Evolutionary conservation across 2,329 filamentous ascomycete genomes (phyloP), one percentile per base, ranked within the genome.

Genomic region (Xylariomycetidae sp.): DNA sequence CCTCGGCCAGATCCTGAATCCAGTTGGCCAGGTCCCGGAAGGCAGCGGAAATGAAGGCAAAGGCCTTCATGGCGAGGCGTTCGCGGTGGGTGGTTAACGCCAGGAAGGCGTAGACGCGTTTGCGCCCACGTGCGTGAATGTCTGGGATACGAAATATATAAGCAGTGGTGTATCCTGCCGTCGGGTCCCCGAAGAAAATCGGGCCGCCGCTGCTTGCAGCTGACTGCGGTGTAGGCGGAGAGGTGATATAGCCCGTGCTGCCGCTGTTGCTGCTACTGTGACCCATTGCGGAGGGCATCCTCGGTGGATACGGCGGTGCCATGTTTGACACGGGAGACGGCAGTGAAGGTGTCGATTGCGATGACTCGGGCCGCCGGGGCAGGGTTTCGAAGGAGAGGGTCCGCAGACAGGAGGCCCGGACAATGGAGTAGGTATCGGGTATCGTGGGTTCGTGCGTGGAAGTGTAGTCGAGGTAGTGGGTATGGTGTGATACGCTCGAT

Each of bases 101-200:
- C 38, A 83, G 57, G 39, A 83, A 76, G 9, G 79, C 79, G 49
- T 83, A 83, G 10, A 82, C 74, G n/a, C 79, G 71, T 56, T 79
- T 78, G 45, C 80, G 74, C 4, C 79, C 79, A 10, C 79, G 74
- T 10, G 79, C 79, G 42, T 80, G 77, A 22, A 80, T 65, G 50
- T 83, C 79, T 6, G 78, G 74, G 25, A 83, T 79, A 17, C 79
- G 77, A 50, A 83, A 83, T 43, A 82, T 79, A 55, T 80, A 82
- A 10, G 78, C 79, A 0, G 78, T 83, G 0, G 79, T 83, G 56
- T 81, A 82, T 19, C 79, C 79, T 2, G 77, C 72, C 1, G 72
- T 54, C 2, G 75, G 68, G 48, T 83, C 79, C 19, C 79, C 79
- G 39, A 83, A 82, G 54, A 83, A 81, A 33, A 83, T 79, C 19